Evolutionary conservation across 129 eudicot species (phyloP), one percentile per base, ranked within the genome.

Genomic region (Centaurea solstitialis): DNA sequence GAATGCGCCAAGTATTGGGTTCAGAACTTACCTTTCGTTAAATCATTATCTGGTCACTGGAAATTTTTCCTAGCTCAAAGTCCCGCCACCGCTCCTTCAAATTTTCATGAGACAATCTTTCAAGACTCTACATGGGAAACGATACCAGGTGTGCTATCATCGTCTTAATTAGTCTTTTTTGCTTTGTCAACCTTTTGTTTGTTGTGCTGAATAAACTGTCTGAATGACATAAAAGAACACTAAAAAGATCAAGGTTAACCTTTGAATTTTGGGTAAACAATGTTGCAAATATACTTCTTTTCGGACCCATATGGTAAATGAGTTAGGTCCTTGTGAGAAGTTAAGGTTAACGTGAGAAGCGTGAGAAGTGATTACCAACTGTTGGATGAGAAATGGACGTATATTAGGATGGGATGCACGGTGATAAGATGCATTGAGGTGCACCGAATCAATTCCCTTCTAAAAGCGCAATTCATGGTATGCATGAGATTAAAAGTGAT

Each of bases 1-100:
- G 94, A 90, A 59, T 95, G 91, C 83, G 99, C 99, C 61, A 91
- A 93, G 70, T 82, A 61, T 74, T 95, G 99, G 99, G 97, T 92
- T 73, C 81, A 95, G 83, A 90, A 81, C 75, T 78, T 95, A 82
- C 99, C 97, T 69, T 95, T 82, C 64, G 97, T 92, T 30, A 92
- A 85, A 81, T 95, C 99, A 15, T 87, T 95, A 79, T 89, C 97
- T 9, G 99, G 99, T 59, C 22, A 82, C 59, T 95, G 99, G 99
- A 92, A 90, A 74, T 95, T 95, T 83, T 84, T 76, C 43, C 90
- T 92, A 57, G 93, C 97, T 77, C 85, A 88, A 41, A 80, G 84
- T 80, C 99, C 97, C 21, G 40, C 76, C 5, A 12, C 80, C 3
- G 87, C 81, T 69, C 99, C 98, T 40, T 22, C 74, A 17, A 81